Evolutionary conservation across 2,329 filamentous ascomycete species (phyloP), one percentile per base, ranked within the genome.

Genomic region (Xylaria sp.): DNA sequence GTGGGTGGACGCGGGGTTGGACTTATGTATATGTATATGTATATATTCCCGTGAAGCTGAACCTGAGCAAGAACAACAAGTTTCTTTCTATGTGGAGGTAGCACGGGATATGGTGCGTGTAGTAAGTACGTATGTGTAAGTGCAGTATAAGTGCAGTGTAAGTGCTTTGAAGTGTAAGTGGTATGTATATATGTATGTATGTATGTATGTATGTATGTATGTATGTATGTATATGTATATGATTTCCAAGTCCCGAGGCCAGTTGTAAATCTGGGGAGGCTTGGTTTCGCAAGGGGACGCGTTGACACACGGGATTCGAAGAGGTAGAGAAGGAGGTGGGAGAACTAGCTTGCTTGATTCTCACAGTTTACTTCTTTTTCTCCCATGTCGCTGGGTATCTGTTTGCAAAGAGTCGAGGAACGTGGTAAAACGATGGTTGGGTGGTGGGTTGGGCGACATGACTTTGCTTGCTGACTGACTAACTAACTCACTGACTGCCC

Each of bases 201-300:
- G 47, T 55, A 42, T 60, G 35, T 63, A 55, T 62, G 62, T 51
- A 64, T 47, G 67, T n/a, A n/a, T n/a, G n/a, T n/a, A 13, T 74
- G 42, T 57, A 35, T 63, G 37, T 58, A 40, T 68, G 47, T 55
- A 42, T 60, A 44, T 63, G 60, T 62, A 59, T 51, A 64, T 47
- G 67, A 54, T 23, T 29, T n/a, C 40, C 40, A 59, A 60, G 63
- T 48, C 54, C 59, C 58, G 51, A 37, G 32, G 10, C 53, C 63
- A 59, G 73, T 72, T 42, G 70, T 72, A 75, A 71, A 72, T 71
- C 67, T 70, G 71, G 75, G 73, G 75, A 73, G 68, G 72, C 72
- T 73, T 72, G 74, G 72, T 73, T 63, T 69, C 72, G 51, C 25
- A 29, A 21, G 69, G 67, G 67, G 66, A 18, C 62, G 21, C 62